Base-by-base conservation (phyloP, 1,284 basidiomycete genomes). In the Cryptococcus jaspeensis region DNA sequence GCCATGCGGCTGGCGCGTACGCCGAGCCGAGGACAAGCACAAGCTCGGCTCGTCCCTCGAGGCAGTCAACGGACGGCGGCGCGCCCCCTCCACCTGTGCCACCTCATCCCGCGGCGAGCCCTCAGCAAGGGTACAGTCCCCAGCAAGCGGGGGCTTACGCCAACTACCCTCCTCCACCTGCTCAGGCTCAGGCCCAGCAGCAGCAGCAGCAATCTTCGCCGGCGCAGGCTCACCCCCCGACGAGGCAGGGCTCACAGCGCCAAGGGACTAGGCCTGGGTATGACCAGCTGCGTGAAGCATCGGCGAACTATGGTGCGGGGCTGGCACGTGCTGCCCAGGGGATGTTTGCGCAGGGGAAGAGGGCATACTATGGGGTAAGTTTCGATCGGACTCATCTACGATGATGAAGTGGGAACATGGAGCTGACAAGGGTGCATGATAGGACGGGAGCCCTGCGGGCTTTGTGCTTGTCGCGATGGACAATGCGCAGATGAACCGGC, bases 381-480 rank as follows among this genome's bases (percentile, higher is more conserved):
- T 11, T 6, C 1, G 7, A 5, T 37, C 15, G 16, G 18, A 15
- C 43, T 15, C n/a, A n/a, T n/a, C n/a, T n/a, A n/a, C 38, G 2
- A 18, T 23, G 40, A 16, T 37, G 6, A 16, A 4, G 36, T 8
- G 4, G 38, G 35, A 39, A 22, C 3, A 38, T 23, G 7, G 28
- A 32, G 28, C 28, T 32, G 28, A 32, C 9, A 9, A 4, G n/a
- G n/a, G 22, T 42, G 40, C 32, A 22, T 42, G 50, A 35, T 60
- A 78, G 25, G 90, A 94, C 69, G 91, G 92, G 1, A 87, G 87
- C 25, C 87, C 89, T 54, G 78, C 82, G 1, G 89, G 89, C 2
- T 93, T 93, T 70, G 82, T 94, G 15, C 73, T 80, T 15, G 81
- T 86, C 6, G 86, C 86, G 3, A 72, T 92, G 40, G 72, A 73